Evolutionary conservation across 1,284 basidiomycete species (phyloP).

Genomic region (Wolfiporia cocos): DNA sequence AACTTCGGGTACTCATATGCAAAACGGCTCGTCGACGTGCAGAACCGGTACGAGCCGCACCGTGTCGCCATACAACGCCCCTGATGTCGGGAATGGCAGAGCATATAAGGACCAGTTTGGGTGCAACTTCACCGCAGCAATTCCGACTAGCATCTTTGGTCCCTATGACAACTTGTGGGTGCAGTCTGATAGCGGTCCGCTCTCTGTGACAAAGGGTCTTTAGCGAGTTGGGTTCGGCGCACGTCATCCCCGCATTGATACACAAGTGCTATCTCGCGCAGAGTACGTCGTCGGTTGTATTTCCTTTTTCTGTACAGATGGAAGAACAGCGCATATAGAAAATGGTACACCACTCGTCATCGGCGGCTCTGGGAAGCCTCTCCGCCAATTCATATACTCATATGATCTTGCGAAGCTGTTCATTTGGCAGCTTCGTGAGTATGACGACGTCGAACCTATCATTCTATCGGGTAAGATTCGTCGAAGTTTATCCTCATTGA

Average conservation of each 20-base stretch:
- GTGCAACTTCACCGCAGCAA: slow-evolving; percentile 86
- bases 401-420: slow-evolving; percentile 87
- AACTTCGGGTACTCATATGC: slow-evolving; percentile 93
- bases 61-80: background rate
- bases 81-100: slow-evolving; percentile 30
- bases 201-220: slow-evolving; percentile 9
- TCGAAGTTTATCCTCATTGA: background rate
- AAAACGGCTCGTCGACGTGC: slow-evolving; percentile 89
- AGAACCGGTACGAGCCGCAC: slow-evolving; percentile 71
- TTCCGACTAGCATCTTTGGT: slow-evolving; percentile 90
- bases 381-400: slow-evolving; percentile 94
- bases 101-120: slow-evolving; percentile 91
- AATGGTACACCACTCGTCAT: slow-evolving; percentile 78
- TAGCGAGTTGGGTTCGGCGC: slow-evolving; percentile 82
- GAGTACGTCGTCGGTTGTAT: slow-evolving; percentile 38
- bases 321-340: no score
- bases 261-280: slow-evolving; percentile 88
- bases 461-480: slow-evolving; percentile 68
- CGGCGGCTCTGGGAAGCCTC: slow-evolving; percentile 79
- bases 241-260: slow-evolving; percentile 88
- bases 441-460: slow-evolving; percentile 83
- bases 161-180: slow-evolving; percentile 73
- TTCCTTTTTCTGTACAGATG: slow-evolving; percentile 28
- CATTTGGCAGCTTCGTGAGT: slow-evolving; percentile 87
- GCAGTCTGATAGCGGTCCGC: slow-evolving; percentile 1